Evolutionary conservation across 208 protist genomes (phyloP).

Genomic region (Leishmania aethiopica): DNA sequence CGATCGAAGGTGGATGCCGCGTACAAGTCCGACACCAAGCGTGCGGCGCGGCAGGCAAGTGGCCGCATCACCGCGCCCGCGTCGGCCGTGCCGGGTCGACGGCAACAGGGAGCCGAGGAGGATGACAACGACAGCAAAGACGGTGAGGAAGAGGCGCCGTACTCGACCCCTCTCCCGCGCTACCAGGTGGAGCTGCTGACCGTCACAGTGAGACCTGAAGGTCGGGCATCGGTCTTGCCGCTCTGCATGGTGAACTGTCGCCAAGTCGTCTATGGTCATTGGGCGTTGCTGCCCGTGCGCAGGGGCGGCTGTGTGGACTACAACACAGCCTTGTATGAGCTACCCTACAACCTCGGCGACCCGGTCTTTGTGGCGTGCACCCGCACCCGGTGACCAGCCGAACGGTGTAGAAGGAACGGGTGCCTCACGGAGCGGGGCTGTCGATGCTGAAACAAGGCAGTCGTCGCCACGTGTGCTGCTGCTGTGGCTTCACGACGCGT

Average conservation of each 20-base stretch:
- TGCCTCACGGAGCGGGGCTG: neutral
- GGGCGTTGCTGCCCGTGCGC: constrained; percentile 37
- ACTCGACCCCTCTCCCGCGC: constrained; percentile 22
- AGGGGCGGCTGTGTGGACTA: constrained; percentile 27
- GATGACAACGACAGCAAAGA: neutral
- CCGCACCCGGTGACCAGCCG: constrained; percentile 19
- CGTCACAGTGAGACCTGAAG: constrained; percentile 41
- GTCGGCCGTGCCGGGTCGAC: neutral
- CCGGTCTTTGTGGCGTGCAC: constrained; percentile 73
- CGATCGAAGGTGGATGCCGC: constrained; percentile 30
- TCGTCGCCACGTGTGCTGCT: neutral
- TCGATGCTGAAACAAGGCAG: neutral
- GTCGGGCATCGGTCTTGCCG: constrained; percentile 39
- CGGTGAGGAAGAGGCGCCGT: constrained; percentile 19
- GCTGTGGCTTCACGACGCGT: neutral
- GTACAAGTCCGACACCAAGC: constrained; percentile 4
- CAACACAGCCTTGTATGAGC: constrained; percentile 45
- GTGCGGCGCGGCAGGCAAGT: neutral
- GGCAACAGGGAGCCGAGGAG: neutral
- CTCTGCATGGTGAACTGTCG: constrained; percentile 57
- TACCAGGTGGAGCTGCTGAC: constrained; percentile 59
- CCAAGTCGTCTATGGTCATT: constrained; percentile 44
- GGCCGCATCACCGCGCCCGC: neutral
- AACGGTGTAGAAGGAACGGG: neutral
- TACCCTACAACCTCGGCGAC: constrained; percentile 57